Evolutionary conservation across 2,329 filamentous ascomycete genomes (phyloP).

Genomic region (Aspergillus udagawae): DNA sequence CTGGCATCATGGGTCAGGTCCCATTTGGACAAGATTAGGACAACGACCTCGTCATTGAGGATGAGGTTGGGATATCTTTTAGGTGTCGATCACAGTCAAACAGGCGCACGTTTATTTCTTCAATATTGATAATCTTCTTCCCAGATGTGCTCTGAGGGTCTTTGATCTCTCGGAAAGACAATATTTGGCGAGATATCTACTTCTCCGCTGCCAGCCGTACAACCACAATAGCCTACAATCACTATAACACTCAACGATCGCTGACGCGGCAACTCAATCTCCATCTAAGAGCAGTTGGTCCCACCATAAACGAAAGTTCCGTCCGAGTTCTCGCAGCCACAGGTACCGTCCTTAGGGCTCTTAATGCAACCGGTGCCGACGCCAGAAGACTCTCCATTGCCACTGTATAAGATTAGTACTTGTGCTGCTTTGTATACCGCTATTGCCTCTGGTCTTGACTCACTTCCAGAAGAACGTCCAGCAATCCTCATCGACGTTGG

Average conservation of each 20-base stretch:
- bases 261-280: no score
- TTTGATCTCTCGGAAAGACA: no score
- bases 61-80: background rate
- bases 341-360: slow-evolving; percentile 35
- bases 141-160: no score
- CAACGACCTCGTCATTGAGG: background rate
- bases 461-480: slow-evolving; percentile 43
- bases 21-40: background rate
- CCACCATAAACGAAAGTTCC: slow-evolving; percentile 35
- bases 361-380: slow-evolving; percentile 35
- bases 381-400: slow-evolving; percentile 17
- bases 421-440: background rate
- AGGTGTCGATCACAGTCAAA: background rate
- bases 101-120: background rate
- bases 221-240: no score
- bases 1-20: background rate
- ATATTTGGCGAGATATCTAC: no score
- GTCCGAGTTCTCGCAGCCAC: slow-evolving; percentile 42
- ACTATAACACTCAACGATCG: no score
- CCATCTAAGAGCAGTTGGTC: slow-evolving; percentile 17
- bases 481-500: slow-evolving; percentile 29
- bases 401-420: background rate
- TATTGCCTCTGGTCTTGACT: background rate
- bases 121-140: background rate
- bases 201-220: no score